Percentiles rank a stretch among this genome's conserved stretches.
Conservation (phyloP, 306 rosid genomes). For the Ormosia emarginata region DNA sequence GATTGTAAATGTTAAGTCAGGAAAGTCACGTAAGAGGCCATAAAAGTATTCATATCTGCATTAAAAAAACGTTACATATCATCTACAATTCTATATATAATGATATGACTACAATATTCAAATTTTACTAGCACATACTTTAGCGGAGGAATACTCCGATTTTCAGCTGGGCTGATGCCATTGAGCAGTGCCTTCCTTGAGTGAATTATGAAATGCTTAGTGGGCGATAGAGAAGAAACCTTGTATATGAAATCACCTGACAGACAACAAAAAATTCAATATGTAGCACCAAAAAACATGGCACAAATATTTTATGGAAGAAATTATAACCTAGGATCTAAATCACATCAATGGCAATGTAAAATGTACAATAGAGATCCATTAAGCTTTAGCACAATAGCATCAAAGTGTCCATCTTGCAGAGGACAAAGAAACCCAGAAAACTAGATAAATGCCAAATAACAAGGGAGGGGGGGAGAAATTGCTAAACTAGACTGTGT, state of each 20-base stretch:
- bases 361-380: not conserved
- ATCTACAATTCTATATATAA: not conserved
- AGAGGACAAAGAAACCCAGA: not conserved
- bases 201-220: slow-evolving; percentile 88
- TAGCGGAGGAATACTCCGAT: slow-evolving; percentile 86
- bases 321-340: slow-evolving; percentile 6
- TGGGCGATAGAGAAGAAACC: slow-evolving; percentile 87
- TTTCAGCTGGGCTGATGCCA: slow-evolving; percentile 98
- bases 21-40: slow-evolving; percentile 92
- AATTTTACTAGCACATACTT: slow-evolving; percentile 50
- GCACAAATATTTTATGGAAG: not conserved
- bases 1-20: slow-evolving; percentile 84
- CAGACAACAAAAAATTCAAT: slow-evolving; percentile 29
- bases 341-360: not conserved
- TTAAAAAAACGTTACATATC: not conserved
- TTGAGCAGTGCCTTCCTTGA: slow-evolving; percentile 94
- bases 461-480: not conserved
- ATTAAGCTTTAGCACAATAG: not conserved
- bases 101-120: slow-evolving; percentile 12
- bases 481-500: not conserved
- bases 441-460: not conserved
- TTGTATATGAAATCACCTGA: slow-evolving; percentile 90
- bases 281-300: slow-evolving; percentile 1
- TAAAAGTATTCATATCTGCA: slow-evolving; percentile 90
- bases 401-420: not conserved